Evolutionary conservation across 2,329 filamentous ascomycete genomes (phyloP).

Genomic region (Cladophialophora chaetospira): DNA sequence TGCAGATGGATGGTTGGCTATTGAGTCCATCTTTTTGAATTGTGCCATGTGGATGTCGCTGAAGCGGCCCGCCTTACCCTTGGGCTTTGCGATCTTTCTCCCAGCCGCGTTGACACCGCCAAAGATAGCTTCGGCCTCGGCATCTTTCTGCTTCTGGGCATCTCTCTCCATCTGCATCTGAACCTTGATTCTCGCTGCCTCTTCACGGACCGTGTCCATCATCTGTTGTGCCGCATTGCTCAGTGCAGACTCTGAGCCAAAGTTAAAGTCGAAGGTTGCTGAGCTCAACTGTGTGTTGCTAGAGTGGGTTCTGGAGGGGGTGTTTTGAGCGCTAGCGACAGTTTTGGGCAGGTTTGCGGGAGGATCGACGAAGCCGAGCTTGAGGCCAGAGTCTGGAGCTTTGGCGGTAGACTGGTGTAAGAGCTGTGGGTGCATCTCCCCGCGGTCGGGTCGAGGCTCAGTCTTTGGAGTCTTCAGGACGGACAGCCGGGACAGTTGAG

Average conservation of each 20-base stretch:
- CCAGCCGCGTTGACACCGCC: constrained; percentile 40
- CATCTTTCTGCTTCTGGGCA: constrained; percentile 54
- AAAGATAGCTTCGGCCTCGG: constrained; percentile 46
- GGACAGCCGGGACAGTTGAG: constrained; percentile 39
- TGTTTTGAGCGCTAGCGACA: constrained; percentile 37
- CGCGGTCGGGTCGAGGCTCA: constrained; percentile 68
- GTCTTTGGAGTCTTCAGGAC: constrained; percentile 62
- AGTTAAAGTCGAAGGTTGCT: constrained; percentile 50
- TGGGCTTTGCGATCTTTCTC: constrained; percentile 78
- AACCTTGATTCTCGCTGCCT: constrained; percentile 70
- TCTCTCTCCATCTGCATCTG: constrained; percentile 66
- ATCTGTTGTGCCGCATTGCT: constrained; percentile 57
- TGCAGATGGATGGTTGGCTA: constrained; percentile 79
- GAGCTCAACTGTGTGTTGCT: constrained; percentile 37
- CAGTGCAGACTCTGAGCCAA: constrained; percentile 46
- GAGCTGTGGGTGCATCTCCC: constrained; percentile 91
- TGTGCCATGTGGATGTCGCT: constrained; percentile 83
- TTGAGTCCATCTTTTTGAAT: constrained; percentile 98
- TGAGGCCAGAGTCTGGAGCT: constrained; percentile 74
- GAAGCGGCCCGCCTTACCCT: constrained; percentile 75
- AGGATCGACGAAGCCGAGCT: constrained; percentile 67
- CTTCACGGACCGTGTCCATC: constrained; percentile 68
- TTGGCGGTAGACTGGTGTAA: constrained; percentile 74
- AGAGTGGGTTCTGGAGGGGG: constrained; percentile 40
- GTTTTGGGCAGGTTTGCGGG: constrained; percentile 24